These are phyloP conservation scores for Gaertneriomyces sp. DNA, from an alignment of 192 early-diverging fungal genomes.

Conservation along the genomic window DNA sequence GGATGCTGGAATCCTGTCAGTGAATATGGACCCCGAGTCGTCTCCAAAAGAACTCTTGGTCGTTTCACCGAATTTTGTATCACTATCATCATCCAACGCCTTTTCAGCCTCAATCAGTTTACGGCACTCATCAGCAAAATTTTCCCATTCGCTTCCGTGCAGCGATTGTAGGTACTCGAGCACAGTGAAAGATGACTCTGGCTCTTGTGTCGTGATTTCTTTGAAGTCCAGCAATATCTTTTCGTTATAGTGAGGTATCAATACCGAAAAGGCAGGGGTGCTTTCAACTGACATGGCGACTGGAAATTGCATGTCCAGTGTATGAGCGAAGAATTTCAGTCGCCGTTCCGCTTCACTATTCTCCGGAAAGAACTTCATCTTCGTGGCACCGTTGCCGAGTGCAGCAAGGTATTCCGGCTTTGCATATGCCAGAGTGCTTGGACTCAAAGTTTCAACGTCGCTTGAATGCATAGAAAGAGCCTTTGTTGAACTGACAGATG, in stretches of 20 bases:
- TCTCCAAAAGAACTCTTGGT: slow-evolving; percentile 71
- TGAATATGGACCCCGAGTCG: no score
- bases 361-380: no score
- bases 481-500: no score
- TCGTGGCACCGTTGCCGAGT: no score
- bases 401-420: no score
- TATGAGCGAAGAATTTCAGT: no score
- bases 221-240: slow-evolving; percentile 8
- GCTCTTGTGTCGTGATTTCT: slow-evolving; percentile 11
- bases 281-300: no score
- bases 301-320: no score
- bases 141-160: slow-evolving; percentile 75
- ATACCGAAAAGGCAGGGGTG: slow-evolving; percentile 47
- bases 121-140: slow-evolving; percentile 85
- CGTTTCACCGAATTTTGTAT: slow-evolving; percentile 62
- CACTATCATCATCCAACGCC: slow-evolving; percentile 32
- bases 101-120: slow-evolving; percentile 27
- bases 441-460: no score
- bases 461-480: no score
- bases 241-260: slow-evolving; percentile 62
- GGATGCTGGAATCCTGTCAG: slow-evolving; percentile 46
- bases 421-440: no score
- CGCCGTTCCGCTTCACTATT: no score
- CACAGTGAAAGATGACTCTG: neutral
- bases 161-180: slow-evolving; percentile 18